Evolutionary conservation across 1,284 basidiomycete genomes (phyloP), one percentile per base, ranked within the genome.

Genomic region (Porogramme epimiltina): DNA sequence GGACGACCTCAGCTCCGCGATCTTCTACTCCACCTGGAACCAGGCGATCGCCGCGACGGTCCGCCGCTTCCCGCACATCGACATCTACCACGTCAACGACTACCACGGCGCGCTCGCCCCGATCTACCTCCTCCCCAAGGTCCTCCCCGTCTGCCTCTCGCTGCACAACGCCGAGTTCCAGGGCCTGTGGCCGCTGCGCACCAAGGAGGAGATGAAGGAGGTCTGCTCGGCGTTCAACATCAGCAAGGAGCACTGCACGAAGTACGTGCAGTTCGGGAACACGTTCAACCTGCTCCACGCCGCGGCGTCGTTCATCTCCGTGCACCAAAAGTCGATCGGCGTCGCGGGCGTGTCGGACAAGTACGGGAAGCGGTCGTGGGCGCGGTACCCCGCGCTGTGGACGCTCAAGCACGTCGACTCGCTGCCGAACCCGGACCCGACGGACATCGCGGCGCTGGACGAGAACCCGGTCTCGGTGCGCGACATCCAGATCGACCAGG

Each of bases 21-120:
- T 95, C 68, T 96, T 95, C 79, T 95, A 96, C 72, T 95, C 93
- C 48, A 95, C 93, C 20, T 96, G 93, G 93, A 96, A 96, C 66
- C 93, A 96, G 72, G 92, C 93, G 49, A 93, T 96, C 58, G 92
- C 93, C 26, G 88, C 92, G 49, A 89, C 92, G 16, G 86, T 95
- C 58, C 85, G 91, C 55, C 84, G 92, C 55, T 80, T 78, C 75
- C 90, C 92, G 2, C 85, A 87, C 62, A 85, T 95, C 61, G 93
- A 96, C 68, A 89, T 96, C 56, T 93, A 93, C 68, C 89, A 93
- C 70, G 69, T 93, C 72, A 92, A 92, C 64, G 93, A 96, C 67
- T 96, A 95, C 70, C 93, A 96, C 65, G 93, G 93, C 56, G 91
- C 92, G 20, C 83, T 96, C 42, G 93, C 85, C 47, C 88, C 91